phyloP scores from a whole-genome alignment of 2,329 filamentous ascomycete species.

The Trichoderma cornu-damae region DNA sequence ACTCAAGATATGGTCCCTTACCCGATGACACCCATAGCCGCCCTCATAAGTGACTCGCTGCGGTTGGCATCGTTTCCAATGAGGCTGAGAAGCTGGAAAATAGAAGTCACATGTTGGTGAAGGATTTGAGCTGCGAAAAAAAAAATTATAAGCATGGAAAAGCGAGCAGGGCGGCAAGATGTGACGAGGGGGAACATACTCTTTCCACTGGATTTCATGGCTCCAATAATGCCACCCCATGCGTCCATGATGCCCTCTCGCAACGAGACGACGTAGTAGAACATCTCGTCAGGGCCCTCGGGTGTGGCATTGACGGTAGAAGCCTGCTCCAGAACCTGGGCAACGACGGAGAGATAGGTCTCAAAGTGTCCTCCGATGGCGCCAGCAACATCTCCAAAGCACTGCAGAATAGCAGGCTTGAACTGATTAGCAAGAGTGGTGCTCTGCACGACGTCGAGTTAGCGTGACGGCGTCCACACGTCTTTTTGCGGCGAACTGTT shows the following conservation, averaged over 20 bases:
- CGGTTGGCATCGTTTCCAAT: constrained; percentile 80
- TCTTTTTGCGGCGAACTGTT: background rate
- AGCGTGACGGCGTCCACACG: background rate
- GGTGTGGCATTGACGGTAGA: constrained; percentile 71
- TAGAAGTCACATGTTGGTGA: constrained; percentile 71
- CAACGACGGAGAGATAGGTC: constrained; percentile 86
- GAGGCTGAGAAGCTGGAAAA: constrained; percentile 79
- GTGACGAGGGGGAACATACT: constrained; percentile 54
- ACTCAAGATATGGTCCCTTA: constrained; percentile 44
- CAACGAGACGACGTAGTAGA: constrained; percentile 90
- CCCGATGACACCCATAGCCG: constrained; percentile 97
- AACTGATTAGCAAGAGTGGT: constrained; percentile 88
- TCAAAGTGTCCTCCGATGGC: constrained; percentile 91
- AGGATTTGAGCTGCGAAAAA: constrained; percentile 57
- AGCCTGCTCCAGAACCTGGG: constrained; percentile 89
- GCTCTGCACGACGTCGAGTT: constrained; percentile 47
- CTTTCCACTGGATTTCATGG: constrained; percentile 80
- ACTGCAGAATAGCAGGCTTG: constrained; percentile 96
- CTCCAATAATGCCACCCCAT: constrained; percentile 93
- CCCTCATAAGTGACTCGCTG: constrained; percentile 84
- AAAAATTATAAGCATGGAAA: constrained; percentile 25
- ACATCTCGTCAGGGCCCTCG: constrained; percentile 89
- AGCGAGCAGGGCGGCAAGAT: background rate
- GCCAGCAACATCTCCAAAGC: constrained; percentile 94
- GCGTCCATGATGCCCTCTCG: constrained; percentile 98